Conservation (phyloP, 2,329 filamentous ascomycete species). For the Monilinia polystroma region DNA sequence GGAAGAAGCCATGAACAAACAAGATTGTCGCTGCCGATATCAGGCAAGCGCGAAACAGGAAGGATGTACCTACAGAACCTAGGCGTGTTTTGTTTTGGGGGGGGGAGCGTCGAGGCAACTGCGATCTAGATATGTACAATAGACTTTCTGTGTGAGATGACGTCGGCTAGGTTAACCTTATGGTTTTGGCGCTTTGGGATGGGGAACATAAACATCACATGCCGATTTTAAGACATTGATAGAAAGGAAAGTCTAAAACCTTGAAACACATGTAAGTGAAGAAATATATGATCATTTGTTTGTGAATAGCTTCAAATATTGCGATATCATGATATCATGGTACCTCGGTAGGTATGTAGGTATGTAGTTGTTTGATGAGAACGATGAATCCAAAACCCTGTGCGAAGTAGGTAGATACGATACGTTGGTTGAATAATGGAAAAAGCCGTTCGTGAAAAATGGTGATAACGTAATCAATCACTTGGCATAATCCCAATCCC, state of each 20-base stretch:
- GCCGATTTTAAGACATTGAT: background rate
- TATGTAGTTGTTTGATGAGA: background rate
- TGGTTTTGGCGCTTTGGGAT: conserved; percentile 16
- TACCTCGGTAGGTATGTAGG: background rate
- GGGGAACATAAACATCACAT: conserved; percentile 12
- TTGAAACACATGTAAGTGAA: background rate
- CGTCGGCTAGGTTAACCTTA: conserved; percentile 13
- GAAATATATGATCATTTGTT: background rate
- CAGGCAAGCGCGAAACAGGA: conserved; percentile 14
- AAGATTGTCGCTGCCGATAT: conserved; percentile 22
- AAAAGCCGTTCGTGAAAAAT: background rate
- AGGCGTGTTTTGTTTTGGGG: conserved; percentile 7
- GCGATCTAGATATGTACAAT: conserved; percentile 20
- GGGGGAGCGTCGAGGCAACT: conserved; percentile 24
- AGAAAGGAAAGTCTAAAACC: background rate
- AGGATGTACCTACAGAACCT: conserved; percentile 17
- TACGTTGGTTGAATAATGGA: background rate
- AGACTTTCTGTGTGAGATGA: conserved; percentile 20
- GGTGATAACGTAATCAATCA: background rate
- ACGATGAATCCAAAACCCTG: background rate
- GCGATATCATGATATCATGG: too few species aligned
- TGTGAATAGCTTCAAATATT: conserved; percentile 13
- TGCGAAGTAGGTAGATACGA: background rate
- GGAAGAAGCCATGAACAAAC: conserved; percentile 21
- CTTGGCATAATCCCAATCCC: too few species aligned